A percentile compares a stretch with the other conserved stretches of the same genome.
These are phyloP conservation scores for maize (Zea mays) DNA, from an alignment of 176 grass and related monocot species.

Conservation along the genomic window DNA sequence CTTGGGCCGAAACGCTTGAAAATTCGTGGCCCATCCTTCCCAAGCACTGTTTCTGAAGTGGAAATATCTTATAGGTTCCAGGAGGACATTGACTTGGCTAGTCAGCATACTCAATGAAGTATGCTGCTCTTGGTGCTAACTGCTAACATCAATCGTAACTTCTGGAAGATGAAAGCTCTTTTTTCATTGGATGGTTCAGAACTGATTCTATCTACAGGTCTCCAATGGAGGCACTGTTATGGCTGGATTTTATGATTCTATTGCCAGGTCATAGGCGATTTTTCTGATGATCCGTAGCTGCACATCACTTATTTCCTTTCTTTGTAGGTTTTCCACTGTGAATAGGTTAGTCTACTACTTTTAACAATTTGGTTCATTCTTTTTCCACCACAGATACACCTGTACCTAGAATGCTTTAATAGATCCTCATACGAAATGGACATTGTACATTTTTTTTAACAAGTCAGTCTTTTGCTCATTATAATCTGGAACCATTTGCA, in stretches of 20 bases:
- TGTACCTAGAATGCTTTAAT: slow-evolving; percentile 57
- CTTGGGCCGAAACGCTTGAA: slow-evolving; percentile 58
- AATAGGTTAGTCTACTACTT: slow-evolving; percentile 51
- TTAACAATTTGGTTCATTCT: slow-evolving; percentile 63
- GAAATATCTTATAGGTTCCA: slow-evolving; percentile 52
- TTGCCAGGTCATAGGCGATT: slow-evolving; percentile 37
- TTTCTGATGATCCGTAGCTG: slow-evolving; percentile 41
- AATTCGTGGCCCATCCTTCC: slow-evolving; percentile 62
- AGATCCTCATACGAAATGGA: slow-evolving; percentile 45
- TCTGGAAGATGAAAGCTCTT: slow-evolving; percentile 41
- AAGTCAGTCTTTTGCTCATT: slow-evolving; percentile 24
- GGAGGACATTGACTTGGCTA: slow-evolving; percentile 30
- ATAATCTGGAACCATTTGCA: slow-evolving; percentile 27
- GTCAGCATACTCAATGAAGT: slow-evolving; percentile 33
- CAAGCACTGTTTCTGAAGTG: slow-evolving; percentile 34
- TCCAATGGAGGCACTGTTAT: slow-evolving; percentile 43
- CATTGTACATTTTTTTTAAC: slow-evolving; percentile 35
- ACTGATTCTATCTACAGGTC: slow-evolving; percentile 50
- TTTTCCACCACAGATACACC: slow-evolving; percentile 43
- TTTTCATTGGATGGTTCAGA: slow-evolving; percentile 40
- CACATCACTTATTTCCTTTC: slow-evolving; percentile 46
- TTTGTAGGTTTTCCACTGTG: slow-evolving; percentile 47
- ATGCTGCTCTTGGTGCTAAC: slow-evolving; percentile 51
- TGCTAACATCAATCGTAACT: slow-evolving; percentile 60
- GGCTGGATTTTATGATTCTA: slow-evolving; percentile 46